phyloP scores from a whole-genome alignment of 164 flowering plant species.

The Euptelea pleiosperma region DNA sequence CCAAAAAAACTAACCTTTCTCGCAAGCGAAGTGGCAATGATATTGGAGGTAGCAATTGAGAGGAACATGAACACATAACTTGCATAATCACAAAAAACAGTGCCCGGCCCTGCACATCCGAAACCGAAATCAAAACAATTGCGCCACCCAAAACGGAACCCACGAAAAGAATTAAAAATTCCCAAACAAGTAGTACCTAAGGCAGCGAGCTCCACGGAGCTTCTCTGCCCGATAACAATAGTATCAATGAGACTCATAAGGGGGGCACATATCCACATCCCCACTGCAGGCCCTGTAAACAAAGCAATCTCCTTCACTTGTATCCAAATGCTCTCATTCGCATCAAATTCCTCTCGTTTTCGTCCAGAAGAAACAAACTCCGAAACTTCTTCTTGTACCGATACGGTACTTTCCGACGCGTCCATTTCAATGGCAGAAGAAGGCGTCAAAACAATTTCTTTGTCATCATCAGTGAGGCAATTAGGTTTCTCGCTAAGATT shows the following conservation, averaged over 20 bases:
- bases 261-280: constrained; percentile 87
- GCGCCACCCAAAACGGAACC: too few relatives aligned
- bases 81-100: constrained; percentile 77
- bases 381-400: constrained; percentile 3
- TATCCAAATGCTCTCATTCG: constrained; percentile 48
- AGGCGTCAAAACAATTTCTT: background rate
- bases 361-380: constrained; percentile 15
- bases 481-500: background rate
- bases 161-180: background rate
- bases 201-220: constrained; percentile 93
- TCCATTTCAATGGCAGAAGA: background rate
- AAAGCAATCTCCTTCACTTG: constrained; percentile 69
- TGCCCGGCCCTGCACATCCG: constrained; percentile 73
- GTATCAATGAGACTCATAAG: constrained; percentile 96
- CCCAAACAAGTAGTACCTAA: constrained; percentile 42
- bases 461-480: background rate
- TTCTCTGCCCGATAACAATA: constrained; percentile 86
- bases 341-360: constrained; percentile 29
- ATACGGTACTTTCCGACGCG: background rate
- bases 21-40: constrained; percentile 91
- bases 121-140: constrained; percentile 1
- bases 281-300: constrained; percentile 88
- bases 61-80: constrained; percentile 91
- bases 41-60: constrained; percentile 88
- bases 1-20: constrained; percentile 50